Base-by-base conservation (phyloP, 371 early-diverging fungal species). In the Haplosporangium sp. region DNA sequence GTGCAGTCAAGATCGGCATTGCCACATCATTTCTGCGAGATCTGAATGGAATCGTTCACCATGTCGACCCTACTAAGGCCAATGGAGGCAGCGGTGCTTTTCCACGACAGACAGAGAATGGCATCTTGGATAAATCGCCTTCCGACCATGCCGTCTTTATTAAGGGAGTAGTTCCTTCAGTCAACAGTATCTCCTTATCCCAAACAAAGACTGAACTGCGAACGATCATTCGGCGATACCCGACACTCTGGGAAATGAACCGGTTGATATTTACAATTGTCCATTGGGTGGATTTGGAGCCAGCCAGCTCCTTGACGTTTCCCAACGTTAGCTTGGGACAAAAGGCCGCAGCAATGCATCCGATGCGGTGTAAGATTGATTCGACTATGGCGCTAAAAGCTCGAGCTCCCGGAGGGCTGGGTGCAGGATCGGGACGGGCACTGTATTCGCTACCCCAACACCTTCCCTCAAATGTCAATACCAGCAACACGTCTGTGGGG, bases 251-350 rank as follows among this genome's bases (percentile, higher is more conserved):
- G 79, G 73, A 79, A 12, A 68, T 72, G 72, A 79, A 79, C 45
- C 64, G 69, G 38, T 56, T 79, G 13, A 59, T 79, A 23, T 79
- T 79, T 57, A 61, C 73, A 21, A 79, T 68, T 18, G 59, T 79
- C 18, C 79, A 79, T 29, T 79, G 79, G 79, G 55, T 79, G 41
- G 79, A 79, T n/a, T 40, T 79, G 23, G 79, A 79, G 41, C 79
- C 79, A 7, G 68, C 73, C 9, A 53, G 45, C 18, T 37, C 56
- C 12, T n/a, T 72, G 40, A 60, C 43, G 2, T n/a, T 29, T n/a
- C 16, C 54, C 8, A 68, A 45, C 38, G 10, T 45, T 18, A 54
- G 64, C 23, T 41, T 65, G 2, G 55, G 62, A 45, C 59, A 73
- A 36, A 72, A 51, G 36, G 16, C 57, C 0, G 21, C 58, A 43